Evolutionary conservation across 2,329 filamentous ascomycete genomes (phyloP).

Genomic region (Penicillium aurantiogriseum): DNA sequence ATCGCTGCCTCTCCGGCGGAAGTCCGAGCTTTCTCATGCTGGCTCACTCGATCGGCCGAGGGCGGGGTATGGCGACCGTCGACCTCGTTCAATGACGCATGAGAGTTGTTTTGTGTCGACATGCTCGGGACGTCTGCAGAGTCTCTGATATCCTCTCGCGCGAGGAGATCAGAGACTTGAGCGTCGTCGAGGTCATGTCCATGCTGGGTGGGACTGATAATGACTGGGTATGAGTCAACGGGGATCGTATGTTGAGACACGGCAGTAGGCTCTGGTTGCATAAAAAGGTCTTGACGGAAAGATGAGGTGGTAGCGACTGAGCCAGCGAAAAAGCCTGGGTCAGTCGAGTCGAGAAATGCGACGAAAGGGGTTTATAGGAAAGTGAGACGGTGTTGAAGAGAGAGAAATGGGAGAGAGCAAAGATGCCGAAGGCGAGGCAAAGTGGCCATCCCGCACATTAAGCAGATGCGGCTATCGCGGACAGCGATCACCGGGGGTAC

Average conservation of each 20-base stretch:
- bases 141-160: conserved; percentile 42
- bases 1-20: conserved; percentile 37
- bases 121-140: conserved; percentile 22
- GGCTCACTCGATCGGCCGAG: conserved; percentile 51
- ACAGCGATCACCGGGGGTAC: not conserved
- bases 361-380: conserved; percentile 11
- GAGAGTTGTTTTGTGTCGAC: conserved; percentile 21
- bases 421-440: conserved; percentile 14
- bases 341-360: conserved; percentile 42
- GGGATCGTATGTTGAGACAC: conserved; percentile 48
- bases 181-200: conserved; percentile 52
- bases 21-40: conserved; percentile 53
- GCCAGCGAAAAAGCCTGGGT: conserved; percentile 49
- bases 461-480: conserved; percentile 1
- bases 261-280: conserved; percentile 61
- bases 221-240: conserved; percentile 39
- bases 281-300: conserved; percentile 54
- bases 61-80: conserved; percentile 28
- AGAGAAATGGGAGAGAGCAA: conserved; percentile 4
- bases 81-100: conserved; percentile 26
- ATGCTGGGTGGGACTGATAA: conserved; percentile 55
- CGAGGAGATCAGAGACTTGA: conserved; percentile 45
- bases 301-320: conserved; percentile 51
- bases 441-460: conserved; percentile 20
- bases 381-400: conserved; percentile 12